Percentiles rank a stretch among this genome's conserved stretches.
Evolutionary conservation across 352 stramenopile species (phyloP).

Genomic region (Pythium folliculosum): DNA sequence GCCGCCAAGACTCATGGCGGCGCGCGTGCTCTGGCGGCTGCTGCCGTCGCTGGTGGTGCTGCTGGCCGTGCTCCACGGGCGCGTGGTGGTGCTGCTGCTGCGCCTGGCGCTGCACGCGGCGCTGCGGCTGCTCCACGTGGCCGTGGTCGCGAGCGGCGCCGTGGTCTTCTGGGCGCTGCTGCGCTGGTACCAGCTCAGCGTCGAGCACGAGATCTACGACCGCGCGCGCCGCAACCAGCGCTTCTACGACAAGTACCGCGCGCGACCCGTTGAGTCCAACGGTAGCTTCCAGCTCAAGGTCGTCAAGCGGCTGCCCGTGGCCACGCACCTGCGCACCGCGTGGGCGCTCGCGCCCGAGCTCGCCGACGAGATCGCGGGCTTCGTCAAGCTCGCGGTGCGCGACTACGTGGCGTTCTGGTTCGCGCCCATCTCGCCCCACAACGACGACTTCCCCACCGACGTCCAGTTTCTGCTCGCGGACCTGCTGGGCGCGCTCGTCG

Average conservation of each 20-base stretch:
- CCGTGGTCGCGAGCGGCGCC: conserved; percentile 46
- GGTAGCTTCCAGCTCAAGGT: conserved; percentile 51
- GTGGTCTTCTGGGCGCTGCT: conserved; percentile 64
- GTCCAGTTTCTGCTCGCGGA: conserved; percentile 68
- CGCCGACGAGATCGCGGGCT: conserved; percentile 59
- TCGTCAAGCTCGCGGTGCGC: conserved; percentile 49
- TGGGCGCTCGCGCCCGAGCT: conserved; percentile 58
- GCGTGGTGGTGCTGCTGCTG: conserved; percentile 9
- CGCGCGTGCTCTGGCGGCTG: conserved; percentile 28
- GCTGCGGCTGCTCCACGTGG: conserved; percentile 42
- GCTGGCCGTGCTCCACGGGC: conserved; percentile 17
- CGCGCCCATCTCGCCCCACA: conserved; percentile 50
- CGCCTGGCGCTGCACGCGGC: conserved; percentile 5
- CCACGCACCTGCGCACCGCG: conserved; percentile 57
- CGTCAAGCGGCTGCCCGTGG: conserved; percentile 60
- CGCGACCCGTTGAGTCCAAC: conserved; percentile 1
- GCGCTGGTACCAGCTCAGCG: conserved; percentile 60
- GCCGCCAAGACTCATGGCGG: neutral
- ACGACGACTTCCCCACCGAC: conserved; percentile 69
- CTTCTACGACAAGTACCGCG: conserved; percentile 57
- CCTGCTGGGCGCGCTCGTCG: conserved; percentile 53
- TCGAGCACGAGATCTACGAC: conserved; percentile 65
- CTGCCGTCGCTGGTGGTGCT: conserved; percentile 30
- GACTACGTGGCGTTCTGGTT: conserved; percentile 78
- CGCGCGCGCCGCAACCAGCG: conserved; percentile 47